A percentile compares a stretch with the other conserved stretches of the same genome.
Evolutionary conservation across 805 yeast genomes (phyloP).

Genomic region (Hemisphaericaspora nanyangensis): DNA sequence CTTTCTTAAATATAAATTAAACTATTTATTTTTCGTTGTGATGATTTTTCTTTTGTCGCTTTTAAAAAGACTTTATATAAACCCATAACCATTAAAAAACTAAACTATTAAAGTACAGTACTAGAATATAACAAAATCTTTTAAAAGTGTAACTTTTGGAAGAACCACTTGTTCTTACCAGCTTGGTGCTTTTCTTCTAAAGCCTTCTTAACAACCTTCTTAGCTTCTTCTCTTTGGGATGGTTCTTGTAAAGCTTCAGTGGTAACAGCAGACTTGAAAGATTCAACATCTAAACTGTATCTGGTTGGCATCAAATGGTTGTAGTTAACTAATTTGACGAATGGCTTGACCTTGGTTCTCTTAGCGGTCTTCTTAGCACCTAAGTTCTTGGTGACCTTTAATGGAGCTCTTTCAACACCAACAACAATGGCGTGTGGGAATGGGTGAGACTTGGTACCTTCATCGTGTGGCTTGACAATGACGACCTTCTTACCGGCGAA

Average conservation of each 20-base stretch:
- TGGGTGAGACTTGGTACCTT: conserved; percentile 97
- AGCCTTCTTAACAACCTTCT: conserved; percentile 98
- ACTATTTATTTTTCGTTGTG: not conserved
- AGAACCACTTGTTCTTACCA: conserved; percentile 99
- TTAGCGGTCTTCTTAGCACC: conserved; percentile 95
- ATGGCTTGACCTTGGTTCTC: conserved; percentile 98
- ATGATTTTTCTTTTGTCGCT: not conserved
- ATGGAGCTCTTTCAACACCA: conserved; percentile 98
- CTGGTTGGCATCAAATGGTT: conserved; percentile 99
- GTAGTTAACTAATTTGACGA: conserved; percentile 98
- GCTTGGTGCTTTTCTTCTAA: conserved; percentile 99
- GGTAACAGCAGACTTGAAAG: conserved; percentile 86
- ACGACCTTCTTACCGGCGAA: conserved; percentile 99
- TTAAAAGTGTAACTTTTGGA: conserved; percentile 94
- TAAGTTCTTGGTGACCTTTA: conserved; percentile 91
- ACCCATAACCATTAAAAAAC: not conserved
- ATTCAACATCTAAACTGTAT: conserved; percentile 95
- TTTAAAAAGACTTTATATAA: not conserved
- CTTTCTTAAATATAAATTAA: not conserved
- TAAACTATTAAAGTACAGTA: not conserved
- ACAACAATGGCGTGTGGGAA: conserved; percentile 99
- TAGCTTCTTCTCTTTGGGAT: conserved; percentile 97
- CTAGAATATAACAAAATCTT: not conserved
- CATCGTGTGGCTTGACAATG: conserved; percentile 96
- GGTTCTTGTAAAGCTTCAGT: conserved; percentile 96